Base-by-base conservation (phyloP, 805 yeast genomes). In the Hanseniaspora singularis region DNA sequence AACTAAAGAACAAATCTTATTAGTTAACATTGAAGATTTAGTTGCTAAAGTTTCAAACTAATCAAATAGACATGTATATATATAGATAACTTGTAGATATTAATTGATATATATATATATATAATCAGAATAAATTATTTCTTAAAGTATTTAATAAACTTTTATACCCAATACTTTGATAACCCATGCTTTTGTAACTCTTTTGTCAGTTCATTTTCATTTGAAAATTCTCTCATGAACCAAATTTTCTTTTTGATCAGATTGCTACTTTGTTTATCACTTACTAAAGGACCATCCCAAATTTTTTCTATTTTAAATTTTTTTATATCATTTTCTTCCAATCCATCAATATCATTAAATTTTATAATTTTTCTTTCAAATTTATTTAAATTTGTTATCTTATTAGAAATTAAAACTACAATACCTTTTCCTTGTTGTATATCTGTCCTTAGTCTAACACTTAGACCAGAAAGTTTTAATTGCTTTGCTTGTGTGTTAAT, bases 401-500 rank as follows among this genome's bases (percentile, higher is more conserved):
- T 45, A 75, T 76, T 61, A 75, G 87, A 53, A 74, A 74, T n/a
- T 66, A 68, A 19, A 82, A 62, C 31, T 76, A 67, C 51, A 77
- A 77, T 27, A 66, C 72, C 47, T 0, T 81, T 79, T 0, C 96
- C 96, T 54, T 84, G 89, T 1, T 76, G 80, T 2, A 89, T 66
- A 0, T 89, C 70, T 33, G 88, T 56, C 33, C 74, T 64, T 19
- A 72, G 59, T 2, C 68, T 58, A 3, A 79, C 55, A 49, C 79
- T 70, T 22, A 76, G 66, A 0, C 98, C 99, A 2, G 66, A 68
- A 22, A 88, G 61, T 1, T 67, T 72, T 40, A 76, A 59, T 57
- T 89, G 89, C 52, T 76, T 76, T 1, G 95, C 94, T 60, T 86
- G 86, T 51, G 73, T 74, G 55, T 85, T 88, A 7, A 88, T 71